Evolutionary conservation across 1,284 basidiomycete species (phyloP), one percentile per base, ranked within the genome.

Genomic region (Leccinum subrobustum): DNA sequence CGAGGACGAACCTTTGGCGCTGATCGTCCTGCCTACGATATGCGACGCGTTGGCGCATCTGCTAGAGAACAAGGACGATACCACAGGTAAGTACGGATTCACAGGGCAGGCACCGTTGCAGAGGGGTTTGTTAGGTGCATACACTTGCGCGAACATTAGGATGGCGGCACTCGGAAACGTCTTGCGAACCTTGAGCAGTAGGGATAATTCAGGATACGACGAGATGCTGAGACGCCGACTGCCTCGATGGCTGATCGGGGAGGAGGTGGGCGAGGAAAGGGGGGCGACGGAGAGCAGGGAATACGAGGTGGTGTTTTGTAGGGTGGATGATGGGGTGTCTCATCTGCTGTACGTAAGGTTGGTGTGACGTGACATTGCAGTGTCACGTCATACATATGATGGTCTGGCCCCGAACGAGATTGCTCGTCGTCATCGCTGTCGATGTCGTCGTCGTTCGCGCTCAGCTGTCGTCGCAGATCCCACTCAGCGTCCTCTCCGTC

Each of bases 401-500:
- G 39, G 7, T 37, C 33, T 52, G 47, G 57, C 7, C 54, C 57
- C 64, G 70, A 69, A 60, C 59, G 29, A 63, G 58, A 60, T 72
- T 48, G 54, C 23, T 54, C 37, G 23, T 67, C 54, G 54, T 12
- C 37, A 37, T 60, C 61, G 57, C 4, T 48, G 62, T 67, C 61
- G 54, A 80, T 83, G 79, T 77, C 79, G 56, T 78, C 79, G 60
- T 63, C 73, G 58, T 73, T 72, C 57, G 64, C 65, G 51, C 69
- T 73, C 61, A 73, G 72, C 64, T 76, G 78, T 67, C 82, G 84
- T 63, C 78, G 79, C 53, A 76, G 85, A 69, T 87, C 86, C 31
- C 81, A 81, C 64, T 85, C 86, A 27, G 77, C 81, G n/a, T 81
- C 83, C 16, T 77, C 78, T 8, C 73, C 77, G 20, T 78, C 80